These are phyloP conservation scores for Phyllosticta capitalensis DNA, from an alignment of 2,329 filamentous ascomycete genomes.

Conservation along the genomic window DNA sequence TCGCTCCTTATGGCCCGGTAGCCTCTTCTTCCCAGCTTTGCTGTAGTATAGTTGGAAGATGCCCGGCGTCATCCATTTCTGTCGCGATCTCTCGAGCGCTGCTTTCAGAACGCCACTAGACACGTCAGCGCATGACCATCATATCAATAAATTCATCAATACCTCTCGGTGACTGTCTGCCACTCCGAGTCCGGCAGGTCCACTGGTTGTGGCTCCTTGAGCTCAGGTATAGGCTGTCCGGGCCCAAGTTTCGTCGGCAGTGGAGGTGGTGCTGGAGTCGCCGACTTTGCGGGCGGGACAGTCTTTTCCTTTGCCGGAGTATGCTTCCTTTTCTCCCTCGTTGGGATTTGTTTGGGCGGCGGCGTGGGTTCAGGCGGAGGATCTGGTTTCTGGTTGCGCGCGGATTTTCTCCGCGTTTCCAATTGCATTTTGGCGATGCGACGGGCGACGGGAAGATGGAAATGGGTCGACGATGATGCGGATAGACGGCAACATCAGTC, in stretches of 20 bases:
- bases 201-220: slow-evolving; percentile 56
- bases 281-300: not conserved
- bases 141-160: slow-evolving; percentile 13
- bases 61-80: slow-evolving; percentile 32
- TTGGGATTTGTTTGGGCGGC: not conserved
- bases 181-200: slow-evolving; percentile 57
- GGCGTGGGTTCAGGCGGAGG: not conserved
- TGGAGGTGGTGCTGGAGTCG: slow-evolving; percentile 19
- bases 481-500: not conserved
- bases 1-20: slow-evolving; percentile 42
- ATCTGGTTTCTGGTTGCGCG: slow-evolving; percentile 10
- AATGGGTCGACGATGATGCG: not conserved
- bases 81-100: slow-evolving; percentile 62
- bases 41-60: slow-evolving; percentile 31
- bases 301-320: slow-evolving; percentile 7
- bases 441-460: not conserved
- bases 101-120: slow-evolving; percentile 63
- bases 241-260: slow-evolving; percentile 55
- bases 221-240: slow-evolving; percentile 60
- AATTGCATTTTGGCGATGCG: slow-evolving; percentile 2
- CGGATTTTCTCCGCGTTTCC: slow-evolving; percentile 5
- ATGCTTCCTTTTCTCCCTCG: slow-evolving; percentile 8
- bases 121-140: slow-evolving; percentile 12
- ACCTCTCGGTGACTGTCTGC: slow-evolving; percentile 67
- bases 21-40: slow-evolving; percentile 26